These are phyloP conservation scores for Penicillium sp. DNA, from an alignment of 2,329 filamentous ascomycete species.

Conservation along the genomic window DNA sequence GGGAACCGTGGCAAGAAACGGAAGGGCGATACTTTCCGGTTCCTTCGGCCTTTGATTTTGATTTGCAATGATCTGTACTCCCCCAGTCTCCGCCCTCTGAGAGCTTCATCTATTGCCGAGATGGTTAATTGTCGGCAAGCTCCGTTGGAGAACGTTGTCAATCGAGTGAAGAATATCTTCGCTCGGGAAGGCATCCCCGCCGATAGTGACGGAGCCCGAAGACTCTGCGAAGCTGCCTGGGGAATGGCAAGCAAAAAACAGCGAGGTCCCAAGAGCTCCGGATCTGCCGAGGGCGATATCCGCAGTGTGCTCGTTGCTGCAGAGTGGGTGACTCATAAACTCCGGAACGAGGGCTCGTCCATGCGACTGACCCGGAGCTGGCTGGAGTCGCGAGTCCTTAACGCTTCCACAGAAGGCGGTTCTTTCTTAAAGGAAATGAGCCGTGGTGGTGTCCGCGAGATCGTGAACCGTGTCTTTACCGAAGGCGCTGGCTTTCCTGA, in stretches of 20 bases:
- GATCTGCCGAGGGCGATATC: conserved; percentile 53
- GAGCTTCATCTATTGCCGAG: conserved; percentile 81
- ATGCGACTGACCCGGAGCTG: conserved; percentile 53
- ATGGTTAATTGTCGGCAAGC: conserved; percentile 89
- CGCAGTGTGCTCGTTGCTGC: conserved; percentile 60
- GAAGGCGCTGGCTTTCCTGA: conserved; percentile 60
- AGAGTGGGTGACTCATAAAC: conserved; percentile 61
- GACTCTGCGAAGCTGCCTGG: conserved; percentile 62
- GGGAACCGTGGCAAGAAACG: conserved; percentile 43
- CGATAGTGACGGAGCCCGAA: conserved; percentile 82
- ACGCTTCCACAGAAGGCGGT: conserved; percentile 51
- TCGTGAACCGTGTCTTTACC: conserved; percentile 62
- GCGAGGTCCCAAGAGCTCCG: conserved; percentile 40
- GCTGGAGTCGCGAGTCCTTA: conserved; percentile 57
- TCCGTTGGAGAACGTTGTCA: conserved; percentile 76
- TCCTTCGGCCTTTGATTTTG: conserved; percentile 82
- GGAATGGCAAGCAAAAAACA: conserved; percentile 58
- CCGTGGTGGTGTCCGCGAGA: conserved; percentile 59
- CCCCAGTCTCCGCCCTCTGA: conserved; percentile 75
- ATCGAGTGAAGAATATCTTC: conserved; percentile 76
- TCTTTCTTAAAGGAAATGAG: conserved; percentile 55
- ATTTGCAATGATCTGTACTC: conserved; percentile 99
- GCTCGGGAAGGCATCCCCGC: conserved; percentile 82
- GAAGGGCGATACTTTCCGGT: conserved; percentile 79
- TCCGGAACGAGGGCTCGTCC: conserved; percentile 45